A percentile compares a stretch with the other conserved stretches of the same genome.
phyloP scores from a whole-genome alignment of 2,329 filamentous ascomycete genomes.

The Colletotrichum lentis region DNA sequence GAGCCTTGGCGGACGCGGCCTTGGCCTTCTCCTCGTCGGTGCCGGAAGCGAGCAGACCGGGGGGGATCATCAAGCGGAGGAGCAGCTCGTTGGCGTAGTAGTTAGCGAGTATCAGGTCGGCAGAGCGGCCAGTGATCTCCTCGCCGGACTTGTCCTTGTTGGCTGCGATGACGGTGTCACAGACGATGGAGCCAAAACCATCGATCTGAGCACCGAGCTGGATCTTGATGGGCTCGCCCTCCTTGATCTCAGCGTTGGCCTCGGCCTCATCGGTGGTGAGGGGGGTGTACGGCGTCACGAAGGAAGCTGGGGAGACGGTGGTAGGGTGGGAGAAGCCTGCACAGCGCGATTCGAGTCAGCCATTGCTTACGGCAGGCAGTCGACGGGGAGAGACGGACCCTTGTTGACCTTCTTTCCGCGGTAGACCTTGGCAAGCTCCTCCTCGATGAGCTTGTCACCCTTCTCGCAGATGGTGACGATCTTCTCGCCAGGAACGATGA shows the following conservation, averaged over 20 bases:
- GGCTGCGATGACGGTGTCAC: slow-evolving; percentile 84
- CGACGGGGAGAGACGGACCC: slow-evolving; percentile 62
- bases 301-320: slow-evolving; percentile 91
- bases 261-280: slow-evolving; percentile 86
- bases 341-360: slow-evolving; percentile 11
- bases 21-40: slow-evolving; percentile 96
- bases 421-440: slow-evolving; percentile 95
- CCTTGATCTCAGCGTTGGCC: slow-evolving; percentile 79
- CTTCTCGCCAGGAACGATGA: slow-evolving; percentile 85
- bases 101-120: slow-evolving; percentile 88
- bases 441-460: slow-evolving; percentile 93
- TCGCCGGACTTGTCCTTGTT: slow-evolving; percentile 67
- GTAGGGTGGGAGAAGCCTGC: slow-evolving; percentile 90
- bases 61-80: slow-evolving; percentile 87
- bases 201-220: slow-evolving; percentile 99
- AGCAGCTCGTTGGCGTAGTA: slow-evolving; percentile 97
- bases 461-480: slow-evolving; percentile 94
- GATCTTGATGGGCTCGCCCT: slow-evolving; percentile 91
- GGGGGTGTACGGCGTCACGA: slow-evolving; percentile 96
- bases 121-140: slow-evolving; percentile 76
- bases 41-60: slow-evolving; percentile 82
- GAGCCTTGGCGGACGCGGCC: slow-evolving; percentile 81
- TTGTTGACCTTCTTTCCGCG: slow-evolving; percentile 97
- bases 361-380: slow-evolving; percentile 35
- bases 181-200: slow-evolving; percentile 95